Evolutionary conservation across 768 basidiomycete species (phyloP).

Genomic region (Lyophyllum shimeji): DNA sequence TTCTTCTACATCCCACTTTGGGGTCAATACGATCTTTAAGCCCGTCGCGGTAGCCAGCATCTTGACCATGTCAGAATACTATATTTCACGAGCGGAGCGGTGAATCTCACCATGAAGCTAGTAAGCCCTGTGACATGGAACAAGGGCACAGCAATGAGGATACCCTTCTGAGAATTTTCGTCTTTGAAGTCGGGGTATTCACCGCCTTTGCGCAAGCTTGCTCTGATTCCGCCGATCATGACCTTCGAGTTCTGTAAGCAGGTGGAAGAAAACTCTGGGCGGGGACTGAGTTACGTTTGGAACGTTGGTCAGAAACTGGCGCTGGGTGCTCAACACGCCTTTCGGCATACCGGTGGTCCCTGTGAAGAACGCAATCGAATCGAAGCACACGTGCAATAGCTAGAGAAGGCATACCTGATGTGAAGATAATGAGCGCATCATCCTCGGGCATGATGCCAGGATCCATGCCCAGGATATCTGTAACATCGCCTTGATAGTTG

Average conservation of each 20-base stretch:
- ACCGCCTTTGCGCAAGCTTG: constrained; percentile 46
- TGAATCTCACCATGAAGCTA: constrained; percentile 41
- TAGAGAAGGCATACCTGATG: constrained; percentile 42
- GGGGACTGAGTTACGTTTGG: constrained; percentile 42
- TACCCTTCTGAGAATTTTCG: constrained; percentile 45
- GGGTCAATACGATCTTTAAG: constrained; percentile 53
- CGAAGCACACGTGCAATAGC: neutral
- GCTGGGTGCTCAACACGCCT: constrained; percentile 66
- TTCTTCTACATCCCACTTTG: constrained; percentile 56
- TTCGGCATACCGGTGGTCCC: constrained; percentile 61
- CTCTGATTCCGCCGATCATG: constrained; percentile 42
- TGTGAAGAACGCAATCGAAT: constrained; percentile 8
- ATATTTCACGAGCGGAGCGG: neutral
- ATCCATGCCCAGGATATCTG: constrained; percentile 24
- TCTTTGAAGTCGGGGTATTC: constrained; percentile 32
- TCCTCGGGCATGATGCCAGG: constrained; percentile 51
- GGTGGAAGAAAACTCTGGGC: neutral
- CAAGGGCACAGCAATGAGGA: constrained; percentile 60
- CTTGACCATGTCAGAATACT: constrained; percentile 23
- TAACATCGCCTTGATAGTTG: constrained; percentile 26
- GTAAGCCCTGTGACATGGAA: constrained; percentile 67
- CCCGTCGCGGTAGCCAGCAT: constrained; percentile 56
- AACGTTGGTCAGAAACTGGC: constrained; percentile 60
- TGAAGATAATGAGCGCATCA: constrained; percentile 61
- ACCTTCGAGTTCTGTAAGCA: constrained; percentile 29